Evolutionary conservation across 345 rosid genomes (phyloP), one percentile per base, ranked within the genome.

Genomic region (Citrus reticulata): DNA sequence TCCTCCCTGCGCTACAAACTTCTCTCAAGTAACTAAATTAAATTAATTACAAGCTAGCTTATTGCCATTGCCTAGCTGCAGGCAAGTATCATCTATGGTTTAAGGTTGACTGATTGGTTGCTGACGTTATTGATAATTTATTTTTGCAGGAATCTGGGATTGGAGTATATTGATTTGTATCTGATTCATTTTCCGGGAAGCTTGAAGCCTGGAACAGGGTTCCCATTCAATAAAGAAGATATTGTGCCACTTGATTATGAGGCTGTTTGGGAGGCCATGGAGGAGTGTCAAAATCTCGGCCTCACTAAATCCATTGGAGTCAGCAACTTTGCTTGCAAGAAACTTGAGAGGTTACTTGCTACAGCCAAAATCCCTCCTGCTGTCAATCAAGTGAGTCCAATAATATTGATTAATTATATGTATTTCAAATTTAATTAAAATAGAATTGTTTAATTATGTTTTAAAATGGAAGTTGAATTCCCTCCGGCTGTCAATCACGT

Each of bases 241-340:
- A 6, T 86, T 1, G 59, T 80, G 22, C 77, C 73, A 4, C 30
- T 84, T 3, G 79, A 87, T 63, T 55, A 78, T 1, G 71, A 66
- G 46, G 46, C 79, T 14, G 80, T 82, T 30, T 86, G 90, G 90
- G 78, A 76, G 77, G 86, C 84, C 64, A 88, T 85, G 87, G 90
- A 90, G 54, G 87, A 85, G 65, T 82, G 90, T 17, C 68, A 75
- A 29, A 73, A 2, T 27, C 70, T 84, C 14, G 88, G 87, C 17
- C 77, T 85, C n/a, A 76, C 85, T 3, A 81, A 84, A 72, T 79
- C 74, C 22, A 81, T 83, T 19, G 90, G 89, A 16, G 88, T 87
- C 1, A 79, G 87, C 78, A 87, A 87, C 70, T 89, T 84, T 25
- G 67, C 84, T 0, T 27, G 79, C 68, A 81, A 82, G 64, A 87